Base-by-base conservation (phyloP, 192 early-diverging fungal genomes). In the Kickxella alabastrina region DNA sequence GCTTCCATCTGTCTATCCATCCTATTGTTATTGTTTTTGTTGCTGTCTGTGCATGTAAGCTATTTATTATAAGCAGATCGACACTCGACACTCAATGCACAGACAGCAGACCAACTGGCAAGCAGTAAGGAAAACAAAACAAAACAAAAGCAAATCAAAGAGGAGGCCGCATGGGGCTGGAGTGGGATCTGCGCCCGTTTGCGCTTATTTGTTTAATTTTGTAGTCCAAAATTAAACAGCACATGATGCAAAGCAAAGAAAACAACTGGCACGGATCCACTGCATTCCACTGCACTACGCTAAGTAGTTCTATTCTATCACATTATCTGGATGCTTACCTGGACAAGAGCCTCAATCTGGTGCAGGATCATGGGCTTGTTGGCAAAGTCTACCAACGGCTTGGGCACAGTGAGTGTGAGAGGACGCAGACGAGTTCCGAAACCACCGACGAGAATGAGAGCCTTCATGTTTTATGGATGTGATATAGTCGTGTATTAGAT, bases 361-460 rank as follows among this genome's bases (percentile, higher is more conserved):
- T 99, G 97, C 52, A 95, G 81, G 77, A 99, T 95, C 90, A 99
- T 97, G 50, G 92, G 95, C 73, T 83, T 89, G 83, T 99, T 99
- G 29, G 91, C 92, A 79, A 99, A 99, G 78, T 99, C 95, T n/a
- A 99, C 95, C 41, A 99, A 82, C 39, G 97, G 97, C 79, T 99
- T 99, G 51, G 97, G 97, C 36, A 93, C 80, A 37, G 95, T 87
- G 49, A 99, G 80, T 14, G 97, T 99, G 45, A 99, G 83, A 36
- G 97, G 97, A 28, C 97, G 86, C 63, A 99, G 86, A 68, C 97
- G 90, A 41, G 97, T 99, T 61, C 97, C 97, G 72, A 95, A 99
- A 44, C 97, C 87, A 66, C 87, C 87, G 59, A 89, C 87, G 40
- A 89, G 87, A 79, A 89, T 86, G 72, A 89, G 82, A 47, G 87